Evolutionary conservation across 78 protist species (phyloP), one percentile per base, ranked within the genome.

Genomic region (Blattamonas nauphoetae): DNA sequence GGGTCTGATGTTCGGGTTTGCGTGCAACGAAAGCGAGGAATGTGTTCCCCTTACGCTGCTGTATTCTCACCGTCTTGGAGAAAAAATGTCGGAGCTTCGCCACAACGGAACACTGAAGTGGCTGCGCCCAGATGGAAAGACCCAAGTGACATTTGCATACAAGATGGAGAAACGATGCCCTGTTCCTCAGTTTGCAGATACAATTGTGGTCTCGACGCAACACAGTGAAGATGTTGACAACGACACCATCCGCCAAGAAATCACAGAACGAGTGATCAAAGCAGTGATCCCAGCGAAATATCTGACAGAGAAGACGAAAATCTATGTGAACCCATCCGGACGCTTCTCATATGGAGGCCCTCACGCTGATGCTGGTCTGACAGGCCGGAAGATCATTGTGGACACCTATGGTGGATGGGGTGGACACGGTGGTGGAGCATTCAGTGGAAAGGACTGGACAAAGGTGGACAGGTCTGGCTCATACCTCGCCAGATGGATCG

Each of bases 341-440:
- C 90, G 96, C 35, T 98, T 98, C 89, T 94, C 94, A 89, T 93
- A 96, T 85, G 99, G 98, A 11, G 99, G 99, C 33, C 99, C 99
- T 81, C 94, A 94, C 88, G 99, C 98, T 81, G 99, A 98, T 45
- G 98, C 99, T 45, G 99, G 99, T 55, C 93, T 98, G 34, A 98
- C 99, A 6, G 99, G 99, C 88, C 94, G 99, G 85, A 98, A 98
- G 97, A 98, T 98, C 90, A 98, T 98, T 90, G 96, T 98, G 44
- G 86, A 84, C 34, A 79, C 83, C 33, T 79, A 79, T 79, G 83
- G 83, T 79, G 83, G 83, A 6, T 79, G 83, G 83, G 99, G 99
- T 63, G 99, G 99, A 32, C 99, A 98, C 95, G 99, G 99, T n/a
- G 99, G 99, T 41, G 99, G 99, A 82, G 99, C 99, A 81, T 98